These are phyloP conservation scores for Nigrograna mackinnonii DNA, from an alignment of 2,329 filamentous ascomycete species.

Conservation along the genomic window DNA sequence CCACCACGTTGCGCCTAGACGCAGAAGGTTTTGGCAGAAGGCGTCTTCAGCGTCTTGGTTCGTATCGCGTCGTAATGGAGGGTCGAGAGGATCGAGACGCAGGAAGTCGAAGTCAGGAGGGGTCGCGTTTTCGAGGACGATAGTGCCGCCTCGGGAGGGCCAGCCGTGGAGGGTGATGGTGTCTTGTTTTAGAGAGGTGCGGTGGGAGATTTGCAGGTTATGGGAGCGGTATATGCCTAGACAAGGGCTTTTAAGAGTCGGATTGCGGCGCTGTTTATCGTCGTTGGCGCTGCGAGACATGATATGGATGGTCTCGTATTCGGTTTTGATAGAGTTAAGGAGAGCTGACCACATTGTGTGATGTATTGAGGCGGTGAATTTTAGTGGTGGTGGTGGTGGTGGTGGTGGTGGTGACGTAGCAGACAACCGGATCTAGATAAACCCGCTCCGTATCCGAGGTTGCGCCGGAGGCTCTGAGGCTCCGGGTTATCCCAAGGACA, in stretches of 20 bases:
- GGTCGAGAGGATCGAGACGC: constrained; percentile 11
- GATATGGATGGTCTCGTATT: no score
- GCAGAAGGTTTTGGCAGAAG: constrained; percentile 9
- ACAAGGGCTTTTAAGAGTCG: constrained; percentile 1
- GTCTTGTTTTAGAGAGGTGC: constrained; percentile 7
- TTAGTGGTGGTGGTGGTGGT: no score
- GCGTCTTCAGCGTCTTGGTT: constrained; percentile 5
- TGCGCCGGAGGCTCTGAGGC: no score
- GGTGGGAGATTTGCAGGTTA: constrained; percentile 10
- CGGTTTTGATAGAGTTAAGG: no score
- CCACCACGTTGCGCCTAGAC: constrained; percentile 15
- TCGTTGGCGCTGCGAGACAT: no score
- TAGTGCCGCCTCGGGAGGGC: constrained; percentile 4
- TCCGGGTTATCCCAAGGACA: no score
- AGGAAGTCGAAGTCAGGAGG: constrained; percentile 13
- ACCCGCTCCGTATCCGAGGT: no score
- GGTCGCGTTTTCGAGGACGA: constrained; percentile 4
- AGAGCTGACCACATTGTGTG: no score
- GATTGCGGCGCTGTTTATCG: no score
- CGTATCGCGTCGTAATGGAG: constrained; percentile 1
- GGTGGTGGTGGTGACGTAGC: no score
- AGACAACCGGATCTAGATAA: no score
- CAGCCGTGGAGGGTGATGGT: constrained; percentile 2
- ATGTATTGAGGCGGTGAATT: no score
- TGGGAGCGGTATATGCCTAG: constrained; percentile 6